These are phyloP conservation scores for Flaveria trinervia DNA, from an alignment of 129 eudicot genomes.

Conservation along the genomic window DNA sequence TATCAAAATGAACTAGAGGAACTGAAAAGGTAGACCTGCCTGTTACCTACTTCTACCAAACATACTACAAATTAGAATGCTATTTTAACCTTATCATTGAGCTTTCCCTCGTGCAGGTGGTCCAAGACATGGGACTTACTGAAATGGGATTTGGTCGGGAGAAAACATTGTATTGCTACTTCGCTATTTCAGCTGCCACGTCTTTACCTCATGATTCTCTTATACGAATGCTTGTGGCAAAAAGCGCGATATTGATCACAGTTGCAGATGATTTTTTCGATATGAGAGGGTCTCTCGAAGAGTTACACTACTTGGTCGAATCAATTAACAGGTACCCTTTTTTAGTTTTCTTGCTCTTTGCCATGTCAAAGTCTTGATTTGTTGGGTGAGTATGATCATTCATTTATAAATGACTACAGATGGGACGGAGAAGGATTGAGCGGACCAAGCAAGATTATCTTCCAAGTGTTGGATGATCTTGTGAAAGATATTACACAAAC, in stretches of 20 bases:
- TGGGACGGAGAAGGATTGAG: conserved; percentile 58
- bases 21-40: conserved; percentile 43
- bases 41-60: too few species aligned
- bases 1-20: conserved; percentile 54
- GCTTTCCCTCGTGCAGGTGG: conserved; percentile 45
- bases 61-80: too few species aligned
- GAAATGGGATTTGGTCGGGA: conserved; percentile 81
- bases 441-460: conserved; percentile 54
- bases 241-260: conserved; percentile 51
- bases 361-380: background rate
- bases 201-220: conserved; percentile 49
- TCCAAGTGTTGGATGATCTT: conserved; percentile 55
- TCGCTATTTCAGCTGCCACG: conserved; percentile 42
- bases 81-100: too few species aligned
- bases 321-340: conserved; percentile 49
- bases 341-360: background rate
- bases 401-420: conserved; percentile 39
- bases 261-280: conserved; percentile 76
- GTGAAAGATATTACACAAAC: conserved; percentile 40
- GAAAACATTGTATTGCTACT: conserved; percentile 58
- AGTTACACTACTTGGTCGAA: conserved; percentile 44
- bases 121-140: conserved; percentile 51
- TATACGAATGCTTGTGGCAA: conserved; percentile 50
- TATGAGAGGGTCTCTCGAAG: conserved; percentile 48
- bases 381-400: background rate